Evolutionary conservation across 768 basidiomycete genomes (phyloP), one percentile per base, ranked within the genome.

Genomic region (Lentinula aciculospora): DNA sequence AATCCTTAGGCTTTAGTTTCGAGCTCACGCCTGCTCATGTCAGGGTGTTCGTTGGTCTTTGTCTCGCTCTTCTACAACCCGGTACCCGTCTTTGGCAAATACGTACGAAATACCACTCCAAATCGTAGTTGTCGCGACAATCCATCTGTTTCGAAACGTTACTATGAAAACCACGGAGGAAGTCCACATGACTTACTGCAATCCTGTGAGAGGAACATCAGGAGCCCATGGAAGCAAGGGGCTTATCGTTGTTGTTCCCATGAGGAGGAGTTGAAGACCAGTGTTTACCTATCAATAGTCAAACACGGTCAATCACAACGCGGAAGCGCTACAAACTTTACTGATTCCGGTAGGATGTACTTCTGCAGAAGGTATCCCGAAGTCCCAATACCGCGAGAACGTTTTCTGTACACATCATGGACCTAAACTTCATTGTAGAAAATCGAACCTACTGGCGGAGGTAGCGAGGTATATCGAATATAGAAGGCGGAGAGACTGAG

Each of bases 301-400:
- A 17, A 60, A 21, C 46, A 42, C 53, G 58, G 48, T 44, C 12
- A 17, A 19, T 17, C 17, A 56, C 13, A 12, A 25, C 39, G 64
- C 31, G 40, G 31, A 42, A 60, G 4, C 53, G 58, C 9, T 17
- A 15, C 46, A 49, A 39, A 89, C 92, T 78, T 96, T 98, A 77
- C 93, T 96, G 51, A 99, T 94, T n/a, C 71, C 72, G 10, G 97
- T 98, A 0, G 96, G 96, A 29, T 83, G 83, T 12, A 98, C 94
- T 71, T 97, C 95, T 1, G 94, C 96, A 1, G 94, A 96, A 1
- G 97, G 94, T 51, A 97, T 84, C 9, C 91, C 90, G 61, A 97
- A 92, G 68, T 98, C 92, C 92, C 95, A 99, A 72, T 98, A 99
- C 32, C 97, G 84, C 25, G 75, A 69, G 67, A 93, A 88, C 0